These are phyloP conservation scores for Chrysoporthe puriensis DNA, from an alignment of 2,329 filamentous ascomycete species.

Conservation along the genomic window DNA sequence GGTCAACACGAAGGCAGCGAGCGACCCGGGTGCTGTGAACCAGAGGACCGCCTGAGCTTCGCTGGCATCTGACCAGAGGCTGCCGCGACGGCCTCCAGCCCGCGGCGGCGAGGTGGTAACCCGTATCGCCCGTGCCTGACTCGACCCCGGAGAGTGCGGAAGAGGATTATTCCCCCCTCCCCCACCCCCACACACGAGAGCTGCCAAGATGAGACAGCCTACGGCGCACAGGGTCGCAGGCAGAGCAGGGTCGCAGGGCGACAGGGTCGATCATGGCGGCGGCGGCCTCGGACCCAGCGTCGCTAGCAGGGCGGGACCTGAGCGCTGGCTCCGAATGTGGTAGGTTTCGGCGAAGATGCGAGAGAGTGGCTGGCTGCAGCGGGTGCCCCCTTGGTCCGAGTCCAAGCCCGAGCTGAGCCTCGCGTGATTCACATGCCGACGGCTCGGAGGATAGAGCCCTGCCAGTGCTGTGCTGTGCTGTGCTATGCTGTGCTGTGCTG, in stretches of 20 bases:
- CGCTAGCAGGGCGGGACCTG: slow-evolving; percentile 2
- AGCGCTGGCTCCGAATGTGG: neutral
- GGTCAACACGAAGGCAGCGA: neutral
- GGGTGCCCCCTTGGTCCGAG: no score
- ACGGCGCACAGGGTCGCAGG: neutral
- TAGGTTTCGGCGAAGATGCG: slow-evolving; percentile 7
- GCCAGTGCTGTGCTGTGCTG: neutral
- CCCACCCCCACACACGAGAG: neutral
- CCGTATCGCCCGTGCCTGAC: neutral
- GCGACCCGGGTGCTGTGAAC: neutral
- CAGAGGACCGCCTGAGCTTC: no score
- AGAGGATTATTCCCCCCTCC: neutral
- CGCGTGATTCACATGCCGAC: neutral
- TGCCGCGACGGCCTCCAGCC: neutral
- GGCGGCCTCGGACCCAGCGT: neutral
- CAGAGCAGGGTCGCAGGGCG: neutral
- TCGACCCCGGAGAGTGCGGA: neutral
- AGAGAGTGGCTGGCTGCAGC: neutral
- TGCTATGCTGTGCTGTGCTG: no score
- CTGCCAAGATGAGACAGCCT: slow-evolving; percentile 1
- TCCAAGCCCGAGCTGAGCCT: neutral
- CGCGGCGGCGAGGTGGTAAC: neutral
- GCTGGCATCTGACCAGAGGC: neutral
- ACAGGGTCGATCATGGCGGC: neutral
- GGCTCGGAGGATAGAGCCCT: neutral